phyloP scores from a whole-genome alignment of 129 eudicot genomes.

The Chrysanthemum lavandulifolium region DNA sequence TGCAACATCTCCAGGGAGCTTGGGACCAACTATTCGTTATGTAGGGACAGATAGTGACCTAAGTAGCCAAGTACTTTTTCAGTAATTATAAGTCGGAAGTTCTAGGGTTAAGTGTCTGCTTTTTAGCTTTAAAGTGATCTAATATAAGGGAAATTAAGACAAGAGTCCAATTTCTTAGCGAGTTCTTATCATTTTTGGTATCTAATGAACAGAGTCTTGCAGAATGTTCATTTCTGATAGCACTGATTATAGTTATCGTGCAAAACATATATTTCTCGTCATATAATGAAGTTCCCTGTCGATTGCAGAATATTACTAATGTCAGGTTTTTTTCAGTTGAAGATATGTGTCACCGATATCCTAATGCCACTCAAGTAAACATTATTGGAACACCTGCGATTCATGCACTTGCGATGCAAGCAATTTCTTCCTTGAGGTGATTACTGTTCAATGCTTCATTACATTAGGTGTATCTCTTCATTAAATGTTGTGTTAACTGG shows the following conservation, averaged over 20 bases:
- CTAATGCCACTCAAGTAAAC: conserved; percentile 78
- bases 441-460: conserved; percentile 18
- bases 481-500: conserved; percentile 8
- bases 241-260: background rate
- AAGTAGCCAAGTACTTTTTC: too few relatives aligned
- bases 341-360: conserved; percentile 90
- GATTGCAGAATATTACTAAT: conserved; percentile 14
- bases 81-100: too few relatives aligned
- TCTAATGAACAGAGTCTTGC: too few relatives aligned
- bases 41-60: too few relatives aligned
- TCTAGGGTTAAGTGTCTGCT: too few relatives aligned
- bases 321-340: conserved; percentile 57
- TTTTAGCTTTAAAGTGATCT: too few relatives aligned
- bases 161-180: too few relatives aligned
- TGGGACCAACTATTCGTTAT: too few relatives aligned
- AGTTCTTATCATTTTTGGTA: too few relatives aligned
- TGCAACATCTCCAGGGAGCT: too few relatives aligned
- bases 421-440: conserved; percentile 71
- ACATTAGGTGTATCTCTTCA: background rate
- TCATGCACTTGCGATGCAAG: conserved; percentile 74
- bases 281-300: conserved; percentile 13
- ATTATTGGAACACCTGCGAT: conserved; percentile 59
- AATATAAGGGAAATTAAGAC: too few relatives aligned
- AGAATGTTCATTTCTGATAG: background rate
- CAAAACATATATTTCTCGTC: background rate